Base-by-base conservation (phyloP, 441 rosid genomes). In the Aquilaria agallochum region DNA sequence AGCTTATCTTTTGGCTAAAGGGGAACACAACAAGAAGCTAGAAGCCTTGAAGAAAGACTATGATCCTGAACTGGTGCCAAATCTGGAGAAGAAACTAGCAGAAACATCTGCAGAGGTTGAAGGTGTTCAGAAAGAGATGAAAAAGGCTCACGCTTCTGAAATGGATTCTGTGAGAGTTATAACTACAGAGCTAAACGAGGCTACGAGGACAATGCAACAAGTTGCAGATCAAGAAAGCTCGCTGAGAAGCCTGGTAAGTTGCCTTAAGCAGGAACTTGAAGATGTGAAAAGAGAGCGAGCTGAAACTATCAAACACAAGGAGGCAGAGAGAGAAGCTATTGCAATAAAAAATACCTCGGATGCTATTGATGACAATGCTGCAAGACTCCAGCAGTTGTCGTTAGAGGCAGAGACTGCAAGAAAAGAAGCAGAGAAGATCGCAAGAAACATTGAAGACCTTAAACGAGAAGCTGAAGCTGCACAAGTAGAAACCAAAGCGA, bases 91-190 rank as follows among this genome's bases (percentile, higher is more conserved):
- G 0, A 80, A 80, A 54, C 77, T 90, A 0, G 59, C 40, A 2
- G 88, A 83, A 65, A 85, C 83, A 5, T 80, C 80, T 13, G 64
- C 36, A 1, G 97, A 88, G 71, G 85, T 93, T 45, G 90, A 88
- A 70, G 34, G 51, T 54, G 64, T 90, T 48, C 82, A 85, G 46
- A 79, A 77, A n/a, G 90, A 83, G 74, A 85, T 83, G 88, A 80
- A 78, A 66, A 79, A 68, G 68, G 77, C 79, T 34, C 94, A 90
- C 64, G 85, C 83, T 55, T 53, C 74, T 0, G 83, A 84, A 62
- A 82, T 80, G 88, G 83, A 79, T 53, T 40, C 67, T 0, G 83
- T 82, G 56, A 85, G 81, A 47, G 62, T 68, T 31, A 53, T 82
- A 33, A 90, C 95, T 5, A 59, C 53, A 2, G 95, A 90, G 74